Evolutionary conservation across 495 filamentous ascomycete genomes (phyloP), one percentile per base, ranked within the genome.

Genomic region (Bathelium albidoporum): DNA sequence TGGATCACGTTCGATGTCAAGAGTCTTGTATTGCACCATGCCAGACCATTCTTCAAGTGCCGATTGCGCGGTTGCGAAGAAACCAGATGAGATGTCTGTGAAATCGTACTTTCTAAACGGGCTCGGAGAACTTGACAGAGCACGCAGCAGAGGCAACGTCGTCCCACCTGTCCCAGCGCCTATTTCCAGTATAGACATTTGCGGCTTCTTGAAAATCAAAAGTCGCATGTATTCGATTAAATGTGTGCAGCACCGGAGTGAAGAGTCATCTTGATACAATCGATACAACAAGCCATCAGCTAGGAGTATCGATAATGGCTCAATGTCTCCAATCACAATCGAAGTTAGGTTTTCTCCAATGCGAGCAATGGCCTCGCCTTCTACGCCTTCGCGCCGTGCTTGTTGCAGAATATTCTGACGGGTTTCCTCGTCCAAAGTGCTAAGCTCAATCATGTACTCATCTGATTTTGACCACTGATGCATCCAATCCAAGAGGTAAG

Each of bases 1-100:
- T 1, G 68, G 68, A 34, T 70, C 68, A 9, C 59, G 31, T 41
- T 68, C 65, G 26, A 68, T 64, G 61, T 70, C 63, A 0, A 70
- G 58, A 39, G 24, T 61, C 26, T 62, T 36, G 41, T 61, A 70
- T 2, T 58, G 22, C n/a, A 68, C 36, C 16, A 67, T 26, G 9
- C 26, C 60, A 3, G 32, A 28, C 45, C 60, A 59, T 14, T 18
- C 18, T 14, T 41, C 24, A 45, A 70, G 66, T 44, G 62, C 58
- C 12, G 45, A 52, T 39, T 60, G 29, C 16, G 63, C 66, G 14
- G 29, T 31, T 20, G 63, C 60, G 32, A 70, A 68, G 34, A 68
- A 68, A 14, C 24, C 44, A 10, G 58, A 18, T 1, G 68, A 68
- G n/a, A 68, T 60, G 53, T 70, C 66, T 26, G 68, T 70, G 59